Base-by-base conservation (phyloP, 768 basidiomycete genomes). In the Phylloporus sp. region DNA sequence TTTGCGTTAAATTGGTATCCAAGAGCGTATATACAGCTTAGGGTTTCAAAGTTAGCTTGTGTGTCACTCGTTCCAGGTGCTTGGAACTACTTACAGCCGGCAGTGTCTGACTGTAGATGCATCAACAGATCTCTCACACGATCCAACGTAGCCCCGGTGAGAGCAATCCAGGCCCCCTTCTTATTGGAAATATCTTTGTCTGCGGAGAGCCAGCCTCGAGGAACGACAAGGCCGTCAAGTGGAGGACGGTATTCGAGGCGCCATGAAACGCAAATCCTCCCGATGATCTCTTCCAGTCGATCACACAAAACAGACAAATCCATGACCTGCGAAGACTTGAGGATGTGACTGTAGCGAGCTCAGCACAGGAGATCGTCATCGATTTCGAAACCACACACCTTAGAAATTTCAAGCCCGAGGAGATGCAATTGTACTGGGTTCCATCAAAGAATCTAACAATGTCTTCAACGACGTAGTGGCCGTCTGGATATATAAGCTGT, bases 221-320 rank as follows among this genome's bases (percentile, higher is more conserved):
- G 84, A 29, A 86, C 70, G 5, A 76, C 75, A 24, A 81, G 56
- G 15, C 72, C 69, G 58, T 84, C 77, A 0, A 81, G 61, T 40
- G 39, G 49, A 0, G 38, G 53, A 6, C 12, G 20, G 20, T 12
- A 54, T 34, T 26, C 58, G 55, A 49, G 65, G 60, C 62, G 64
- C 36, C 60, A 59, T 1, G 70, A 68, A 2, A 84, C 47, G 5
- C 78, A 65, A 5, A 73, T 57, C 13, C 69, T 70, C 7, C 70
- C 70, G 42, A 77, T 75, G 2, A 85, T 60, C 10, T 65, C 63
- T 36, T 86, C 85, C 16, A 81, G 52, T 39, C 77, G 65, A 47
- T 79, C 73, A 49, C 81, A 85, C 3, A 86, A 61, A 9, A 78
- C 69, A 20, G 70, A 68, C 23, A 78, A 65, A 35, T 83, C 72